Conservation (phyloP, 108 stramenopile genomes). For the Chaetoceros muelleri region DNA sequence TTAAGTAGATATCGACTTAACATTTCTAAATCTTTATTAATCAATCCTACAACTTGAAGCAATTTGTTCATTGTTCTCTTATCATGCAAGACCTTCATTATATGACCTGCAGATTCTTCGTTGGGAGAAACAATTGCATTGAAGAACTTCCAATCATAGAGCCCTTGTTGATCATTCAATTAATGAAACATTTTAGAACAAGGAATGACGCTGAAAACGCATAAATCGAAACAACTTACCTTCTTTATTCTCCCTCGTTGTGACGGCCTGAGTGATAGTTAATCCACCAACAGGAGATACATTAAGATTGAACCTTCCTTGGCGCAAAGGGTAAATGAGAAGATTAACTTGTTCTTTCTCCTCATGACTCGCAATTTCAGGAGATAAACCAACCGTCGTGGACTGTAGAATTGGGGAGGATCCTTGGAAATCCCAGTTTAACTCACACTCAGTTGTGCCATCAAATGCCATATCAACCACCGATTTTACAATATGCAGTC, state of each 20-base stretch:
- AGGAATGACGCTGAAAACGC: background rate
- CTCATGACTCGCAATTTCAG: slow-evolving; percentile 58
- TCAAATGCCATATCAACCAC: slow-evolving; percentile 79
- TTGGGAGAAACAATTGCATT: slow-evolving; percentile 83
- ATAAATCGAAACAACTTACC: slow-evolving; percentile 4
- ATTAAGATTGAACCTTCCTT: slow-evolving; percentile 70
- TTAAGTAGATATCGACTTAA: slow-evolving; percentile 37
- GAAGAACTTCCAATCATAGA: slow-evolving; percentile 87
- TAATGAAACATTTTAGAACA: background rate
- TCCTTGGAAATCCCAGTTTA: slow-evolving; percentile 82
- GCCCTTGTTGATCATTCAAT: slow-evolving; percentile 9
- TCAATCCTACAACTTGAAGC: slow-evolving; percentile 56
- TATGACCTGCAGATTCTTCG: slow-evolving; percentile 47
- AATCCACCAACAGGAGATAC: slow-evolving; percentile 83
- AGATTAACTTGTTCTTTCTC: slow-evolving; percentile 64
- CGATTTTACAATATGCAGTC: slow-evolving; percentile 49
- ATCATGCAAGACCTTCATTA: slow-evolving; percentile 74
- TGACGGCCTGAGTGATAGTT: slow-evolving; percentile 62
- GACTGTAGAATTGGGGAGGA: slow-evolving; percentile 74
- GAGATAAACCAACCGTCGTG: slow-evolving; percentile 49
- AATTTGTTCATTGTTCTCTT: slow-evolving; percentile 72
- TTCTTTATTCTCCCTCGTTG: slow-evolving; percentile 71
- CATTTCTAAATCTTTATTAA: slow-evolving; percentile 63
- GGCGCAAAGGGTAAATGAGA: slow-evolving; percentile 63
- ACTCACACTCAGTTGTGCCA: slow-evolving; percentile 69